Percentiles rank a stretch among this genome's conserved stretches.
phyloP scores from a whole-genome alignment of 345 rosid genomes.

The Psidium friedrichsthalianum region DNA sequence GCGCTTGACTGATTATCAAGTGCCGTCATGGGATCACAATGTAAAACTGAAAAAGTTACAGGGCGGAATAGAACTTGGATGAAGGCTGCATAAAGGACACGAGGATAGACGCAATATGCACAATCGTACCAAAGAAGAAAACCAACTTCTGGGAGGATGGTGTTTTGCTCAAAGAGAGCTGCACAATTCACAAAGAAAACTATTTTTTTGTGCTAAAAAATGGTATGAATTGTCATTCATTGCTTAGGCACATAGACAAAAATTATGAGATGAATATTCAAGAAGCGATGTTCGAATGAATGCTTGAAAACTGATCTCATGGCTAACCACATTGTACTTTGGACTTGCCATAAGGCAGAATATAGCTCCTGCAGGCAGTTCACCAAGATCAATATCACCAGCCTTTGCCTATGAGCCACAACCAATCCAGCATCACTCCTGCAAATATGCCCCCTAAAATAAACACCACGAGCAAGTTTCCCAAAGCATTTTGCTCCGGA shows the following conservation, averaged over 20 bases:
- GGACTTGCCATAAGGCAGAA: background rate
- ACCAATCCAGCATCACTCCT: conserved; percentile 48
- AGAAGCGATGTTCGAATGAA: background rate
- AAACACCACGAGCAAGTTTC: conserved; percentile 51
- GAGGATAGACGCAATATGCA: background rate
- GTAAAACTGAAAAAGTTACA: background rate
- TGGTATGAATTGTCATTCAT: background rate
- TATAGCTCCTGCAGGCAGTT: background rate
- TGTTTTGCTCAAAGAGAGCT: background rate
- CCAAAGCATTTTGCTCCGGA: conserved; percentile 63
- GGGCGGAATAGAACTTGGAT: background rate
- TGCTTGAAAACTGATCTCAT: background rate
- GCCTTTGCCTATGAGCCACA: conserved; percentile 62
- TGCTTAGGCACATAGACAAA: background rate
- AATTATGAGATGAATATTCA: background rate
- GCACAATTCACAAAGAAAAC: background rate
- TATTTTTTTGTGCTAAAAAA: background rate
- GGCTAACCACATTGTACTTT: background rate
- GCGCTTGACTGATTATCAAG: background rate
- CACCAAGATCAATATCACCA: conserved; percentile 21
- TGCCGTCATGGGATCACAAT: background rate
- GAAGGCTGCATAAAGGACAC: background rate
- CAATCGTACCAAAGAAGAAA: background rate
- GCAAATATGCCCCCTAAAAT: conserved; percentile 43
- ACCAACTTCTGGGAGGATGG: background rate